Evolutionary conservation across 2,329 filamentous ascomycete genomes (phyloP).

Genomic region (Aspergillus cejpii): DNA sequence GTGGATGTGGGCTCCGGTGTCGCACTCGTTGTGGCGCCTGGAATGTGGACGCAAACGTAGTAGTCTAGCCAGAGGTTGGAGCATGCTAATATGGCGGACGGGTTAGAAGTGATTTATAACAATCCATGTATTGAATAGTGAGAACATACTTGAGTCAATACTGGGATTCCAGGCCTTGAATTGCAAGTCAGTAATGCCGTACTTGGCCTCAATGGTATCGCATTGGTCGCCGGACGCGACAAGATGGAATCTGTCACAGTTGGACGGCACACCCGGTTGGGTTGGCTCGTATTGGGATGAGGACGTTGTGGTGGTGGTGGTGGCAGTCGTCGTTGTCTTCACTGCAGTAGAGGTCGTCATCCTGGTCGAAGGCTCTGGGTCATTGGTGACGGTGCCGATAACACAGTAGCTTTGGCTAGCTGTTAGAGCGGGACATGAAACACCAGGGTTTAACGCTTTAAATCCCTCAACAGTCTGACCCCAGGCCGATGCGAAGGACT

Average conservation of each 20-base stretch:
- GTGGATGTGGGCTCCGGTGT: neutral
- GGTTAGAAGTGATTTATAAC: too few relatives aligned
- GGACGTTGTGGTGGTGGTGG: slow-evolving; percentile 5
- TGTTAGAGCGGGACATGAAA: slow-evolving; percentile 4
- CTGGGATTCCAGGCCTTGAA: slow-evolving; percentile 10
- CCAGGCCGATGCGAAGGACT: too few relatives aligned
- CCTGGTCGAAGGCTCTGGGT: too few relatives aligned
- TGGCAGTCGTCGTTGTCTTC: slow-evolving; percentile 3
- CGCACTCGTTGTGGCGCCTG: slow-evolving; percentile 8
- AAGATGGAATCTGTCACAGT: slow-evolving; percentile 11
- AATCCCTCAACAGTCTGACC: slow-evolving; percentile 4
- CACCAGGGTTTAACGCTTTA: slow-evolving; percentile 8
- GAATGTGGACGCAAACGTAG: slow-evolving; percentile 11
- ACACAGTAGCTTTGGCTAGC: slow-evolving; percentile 8
- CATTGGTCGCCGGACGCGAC: slow-evolving; percentile 9
- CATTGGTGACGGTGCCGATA: slow-evolving; percentile 7
- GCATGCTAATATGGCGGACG: slow-evolving; percentile 3
- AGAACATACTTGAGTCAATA: slow-evolving; percentile 3
- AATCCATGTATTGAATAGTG: neutral
- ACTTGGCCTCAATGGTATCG: slow-evolving; percentile 5
- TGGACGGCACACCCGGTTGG: slow-evolving; percentile 6
- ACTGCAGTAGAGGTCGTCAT: neutral
- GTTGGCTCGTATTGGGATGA: slow-evolving; percentile 6
- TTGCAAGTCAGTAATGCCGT: slow-evolving; percentile 7
- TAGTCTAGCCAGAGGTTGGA: slow-evolving; percentile 12